These are phyloP conservation scores for Hibiscus syriacus DNA, from an alignment of 345 rosid genomes.

Conservation along the genomic window DNA sequence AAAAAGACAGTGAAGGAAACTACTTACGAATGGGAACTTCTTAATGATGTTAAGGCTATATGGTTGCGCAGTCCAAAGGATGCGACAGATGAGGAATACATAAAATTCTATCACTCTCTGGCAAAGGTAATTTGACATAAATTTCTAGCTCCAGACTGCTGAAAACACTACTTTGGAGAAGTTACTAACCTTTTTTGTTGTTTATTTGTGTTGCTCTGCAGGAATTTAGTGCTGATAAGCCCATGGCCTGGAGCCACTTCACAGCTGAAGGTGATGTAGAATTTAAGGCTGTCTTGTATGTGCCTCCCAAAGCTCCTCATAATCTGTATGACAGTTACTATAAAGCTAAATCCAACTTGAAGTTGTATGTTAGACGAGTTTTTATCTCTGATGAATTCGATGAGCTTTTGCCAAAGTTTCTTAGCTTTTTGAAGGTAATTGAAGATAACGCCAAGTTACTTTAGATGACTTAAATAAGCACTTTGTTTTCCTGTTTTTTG, in stretches of 20 bases:
- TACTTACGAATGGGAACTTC: slow-evolving; percentile 26
- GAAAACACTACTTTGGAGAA: neutral
- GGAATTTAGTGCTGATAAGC: slow-evolving; percentile 87
- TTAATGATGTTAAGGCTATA: slow-evolving; percentile 95
- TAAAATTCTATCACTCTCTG: slow-evolving; percentile 77
- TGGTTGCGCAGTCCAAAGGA: slow-evolving; percentile 97
- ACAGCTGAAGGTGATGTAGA: slow-evolving; percentile 97
- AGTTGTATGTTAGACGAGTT: slow-evolving; percentile 88
- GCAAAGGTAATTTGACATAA: slow-evolving; percentile 52
- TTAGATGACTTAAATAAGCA: neutral
- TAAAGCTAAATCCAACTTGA: slow-evolving; percentile 80
- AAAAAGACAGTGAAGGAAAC: slow-evolving; percentile 82
- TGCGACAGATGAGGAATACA: slow-evolving; percentile 88
- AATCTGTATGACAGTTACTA: slow-evolving; percentile 93
- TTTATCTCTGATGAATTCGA: slow-evolving; percentile 98
- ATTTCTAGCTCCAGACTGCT: neutral
- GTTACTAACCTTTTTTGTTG: neutral
- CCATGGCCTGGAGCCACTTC: slow-evolving; percentile 89
- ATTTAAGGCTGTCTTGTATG: slow-evolving; percentile 85
- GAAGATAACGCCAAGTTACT: neutral
- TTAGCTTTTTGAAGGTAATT: slow-evolving; percentile 81
- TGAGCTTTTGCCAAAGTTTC: slow-evolving; percentile 88
- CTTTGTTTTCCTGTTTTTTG: neutral
- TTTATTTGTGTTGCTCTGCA: slow-evolving; percentile 23
- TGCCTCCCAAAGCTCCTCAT: slow-evolving; percentile 95